A percentile compares a stretch with the other conserved stretches of the same genome.
phyloP scores from a whole-genome alignment of 768 basidiomycete genomes.

The Tylopilus intermedius region DNA sequence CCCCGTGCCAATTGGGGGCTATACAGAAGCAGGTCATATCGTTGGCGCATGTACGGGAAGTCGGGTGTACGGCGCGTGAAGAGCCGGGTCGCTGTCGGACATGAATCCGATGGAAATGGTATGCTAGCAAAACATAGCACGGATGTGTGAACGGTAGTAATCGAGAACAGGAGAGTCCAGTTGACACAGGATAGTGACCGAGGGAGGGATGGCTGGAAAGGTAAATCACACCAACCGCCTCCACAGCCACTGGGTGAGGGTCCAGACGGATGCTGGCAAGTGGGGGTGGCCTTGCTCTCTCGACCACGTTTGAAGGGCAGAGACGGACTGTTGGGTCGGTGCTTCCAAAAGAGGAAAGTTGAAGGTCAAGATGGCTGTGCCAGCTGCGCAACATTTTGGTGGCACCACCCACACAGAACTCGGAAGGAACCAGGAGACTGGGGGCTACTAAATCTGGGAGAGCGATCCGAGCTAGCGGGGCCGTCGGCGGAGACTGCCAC shows the following conservation, averaged over 20 bases:
- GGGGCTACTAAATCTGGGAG: not conserved
- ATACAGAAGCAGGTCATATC: not conserved
- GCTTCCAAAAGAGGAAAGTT: conserved; percentile 26
- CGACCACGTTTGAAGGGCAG: conserved; percentile 5
- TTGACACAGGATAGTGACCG: not conserved
- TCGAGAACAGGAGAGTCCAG: not conserved
- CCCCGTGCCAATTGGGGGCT: conserved; percentile 1
- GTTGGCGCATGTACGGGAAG: not conserved
- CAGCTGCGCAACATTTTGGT: conserved; percentile 5
- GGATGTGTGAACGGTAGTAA: not conserved
- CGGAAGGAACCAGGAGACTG: conserved; percentile 15
- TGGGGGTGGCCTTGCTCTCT: not conserved
- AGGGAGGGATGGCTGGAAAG: conserved; percentile 10
- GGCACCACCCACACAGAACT: not conserved
- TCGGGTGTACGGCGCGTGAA: conserved; percentile 1
- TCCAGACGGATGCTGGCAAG: not conserved
- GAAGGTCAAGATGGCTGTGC: conserved; percentile 16
- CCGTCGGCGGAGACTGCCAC: conserved; percentile 30
- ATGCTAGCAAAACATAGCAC: too few relatives aligned
- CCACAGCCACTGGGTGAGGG: conserved; percentile 20
- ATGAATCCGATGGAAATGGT: not conserved
- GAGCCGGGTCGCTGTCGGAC: conserved; percentile 15
- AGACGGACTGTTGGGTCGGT: conserved; percentile 20
- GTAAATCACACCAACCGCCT: conserved; percentile 20
- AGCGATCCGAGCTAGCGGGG: conserved; percentile 19